Conservation (phyloP, 2,329 filamentous ascomycete genomes). For the Mycocentrospora acerina region DNA sequence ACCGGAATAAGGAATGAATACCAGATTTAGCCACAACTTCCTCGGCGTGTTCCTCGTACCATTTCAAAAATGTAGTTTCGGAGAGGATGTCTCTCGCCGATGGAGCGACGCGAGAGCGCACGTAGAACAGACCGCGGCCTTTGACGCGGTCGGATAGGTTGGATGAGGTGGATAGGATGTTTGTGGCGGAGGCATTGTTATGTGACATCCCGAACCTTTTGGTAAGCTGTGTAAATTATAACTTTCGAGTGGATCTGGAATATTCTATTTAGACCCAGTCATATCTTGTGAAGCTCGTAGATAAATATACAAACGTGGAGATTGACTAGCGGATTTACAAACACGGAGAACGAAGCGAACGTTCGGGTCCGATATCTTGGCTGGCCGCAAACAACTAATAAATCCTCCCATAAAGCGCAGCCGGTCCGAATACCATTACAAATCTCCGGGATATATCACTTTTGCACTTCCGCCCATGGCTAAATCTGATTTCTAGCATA, state of each 20-base stretch:
- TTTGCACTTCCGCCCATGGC: neutral
- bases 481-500: too few relatives aligned
- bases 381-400: neutral
- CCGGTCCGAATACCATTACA: neutral
- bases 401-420: neutral
- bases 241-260: too few relatives aligned
- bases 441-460: neutral
- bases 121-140: slow-evolving; percentile 17
- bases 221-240: neutral
- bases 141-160: slow-evolving; percentile 3
- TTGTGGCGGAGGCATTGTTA: neutral
- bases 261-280: too few relatives aligned
- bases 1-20: slow-evolving; percentile 21
- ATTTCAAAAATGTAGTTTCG: slow-evolving; percentile 35
- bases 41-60: slow-evolving; percentile 46
- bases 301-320: neutral
- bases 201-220: too few relatives aligned
- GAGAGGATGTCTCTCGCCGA: slow-evolving; percentile 36
- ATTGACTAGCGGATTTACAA: neutral
- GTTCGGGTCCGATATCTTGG: neutral
- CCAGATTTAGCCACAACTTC: slow-evolving; percentile 40
- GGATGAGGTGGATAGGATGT: neutral
- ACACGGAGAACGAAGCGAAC: neutral
- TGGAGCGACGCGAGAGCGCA: slow-evolving; percentile 12
- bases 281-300: neutral